Evolutionary conservation across 768 basidiomycete genomes (phyloP), one percentile per base, ranked within the genome.

Genomic region (Suillus ampliporus): DNA sequence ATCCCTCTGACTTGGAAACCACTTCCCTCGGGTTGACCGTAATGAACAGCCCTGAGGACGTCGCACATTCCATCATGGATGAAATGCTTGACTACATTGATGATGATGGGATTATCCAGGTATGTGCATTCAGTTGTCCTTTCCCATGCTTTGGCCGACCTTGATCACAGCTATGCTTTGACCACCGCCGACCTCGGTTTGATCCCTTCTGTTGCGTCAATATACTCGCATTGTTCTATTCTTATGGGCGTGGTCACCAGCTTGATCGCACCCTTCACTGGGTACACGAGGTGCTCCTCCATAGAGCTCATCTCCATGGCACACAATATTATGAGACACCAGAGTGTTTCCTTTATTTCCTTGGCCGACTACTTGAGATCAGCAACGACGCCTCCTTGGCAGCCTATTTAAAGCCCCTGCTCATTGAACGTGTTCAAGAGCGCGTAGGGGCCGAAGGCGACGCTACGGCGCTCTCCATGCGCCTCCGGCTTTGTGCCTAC

Each of bases 1-100:
- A 84, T 65, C 85, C 85, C 0, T 79, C 76, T 62, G 86, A 88
- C 70, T 71, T 86, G 31, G 86, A 87, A 63, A 87, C 86, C 0
- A 87, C 86, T 0, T 85, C 86, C 5, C 59, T 87, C 13, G 86
- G 75, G 15, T 71, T 86, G 31, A 83, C 80, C 2, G 76, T 86
- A 35, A 72, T 79, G 34, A 63, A 69, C 61, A 72, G 62, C 11
- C 69, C 72, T 57, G 71, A 73, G 23, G 71, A 68, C 14, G 66
- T 79, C 13, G 76, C 78, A 2, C 68, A 73, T 38, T 77, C 79
- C 3, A 76, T 87, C 10, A 82, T 88, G 78, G 80, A 87, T 66
- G 84, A 87, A 61, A 87, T 87, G 80, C 77, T 87, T 4, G 70
- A 80, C 43, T 84, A 83, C 61, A 66, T 78, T 9, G 79, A 83